phyloP scores from a whole-genome alignment of 1,139 yeast genomes.

The Lodderomyces oxycetoniae region DNA sequence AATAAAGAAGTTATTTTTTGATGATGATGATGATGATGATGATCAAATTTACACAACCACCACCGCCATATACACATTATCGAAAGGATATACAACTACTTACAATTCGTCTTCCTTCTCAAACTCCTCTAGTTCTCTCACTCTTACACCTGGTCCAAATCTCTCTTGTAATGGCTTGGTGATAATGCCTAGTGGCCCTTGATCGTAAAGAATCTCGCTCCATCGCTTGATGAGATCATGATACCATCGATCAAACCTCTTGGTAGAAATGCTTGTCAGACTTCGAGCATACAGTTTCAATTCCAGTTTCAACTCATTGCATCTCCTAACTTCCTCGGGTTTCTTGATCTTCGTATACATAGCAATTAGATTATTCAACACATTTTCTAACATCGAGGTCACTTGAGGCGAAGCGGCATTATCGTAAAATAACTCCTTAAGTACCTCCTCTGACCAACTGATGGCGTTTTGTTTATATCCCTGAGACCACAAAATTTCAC shows the following conservation, averaged over 20 bases:
- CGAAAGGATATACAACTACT: too few relatives aligned
- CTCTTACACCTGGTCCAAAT: conserved; percentile 31
- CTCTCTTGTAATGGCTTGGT: conserved; percentile 40
- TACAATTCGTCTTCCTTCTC: conserved; percentile 35
- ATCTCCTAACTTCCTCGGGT: conserved; percentile 22
- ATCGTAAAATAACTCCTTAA: conserved; percentile 33
- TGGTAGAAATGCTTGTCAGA: too few relatives aligned
- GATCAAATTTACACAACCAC: too few relatives aligned
- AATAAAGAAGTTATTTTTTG: too few relatives aligned
- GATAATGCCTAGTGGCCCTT: conserved; percentile 42
- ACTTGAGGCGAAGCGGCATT: conserved; percentile 27
- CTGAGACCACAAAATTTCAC: conserved; percentile 63
- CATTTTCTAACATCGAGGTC: conserved; percentile 28
- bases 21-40: too few relatives aligned
- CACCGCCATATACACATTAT: too few relatives aligned
- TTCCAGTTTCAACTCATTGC: conserved; percentile 24
- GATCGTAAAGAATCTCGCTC: conserved; percentile 36
- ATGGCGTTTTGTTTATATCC: conserved; percentile 52
- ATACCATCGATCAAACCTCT: conserved; percentile 25
- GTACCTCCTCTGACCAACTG: conserved; percentile 58
- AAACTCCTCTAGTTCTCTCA: conserved; percentile 39
- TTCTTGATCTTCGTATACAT: conserved; percentile 33
- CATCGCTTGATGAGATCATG: conserved; percentile 31
- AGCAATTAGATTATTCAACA: conserved; percentile 26
- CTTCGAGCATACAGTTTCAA: conserved; percentile 3